These are phyloP conservation scores for Puccinia polysora DNA, from an alignment of 1,284 basidiomycete species.

Conservation along the genomic window DNA sequence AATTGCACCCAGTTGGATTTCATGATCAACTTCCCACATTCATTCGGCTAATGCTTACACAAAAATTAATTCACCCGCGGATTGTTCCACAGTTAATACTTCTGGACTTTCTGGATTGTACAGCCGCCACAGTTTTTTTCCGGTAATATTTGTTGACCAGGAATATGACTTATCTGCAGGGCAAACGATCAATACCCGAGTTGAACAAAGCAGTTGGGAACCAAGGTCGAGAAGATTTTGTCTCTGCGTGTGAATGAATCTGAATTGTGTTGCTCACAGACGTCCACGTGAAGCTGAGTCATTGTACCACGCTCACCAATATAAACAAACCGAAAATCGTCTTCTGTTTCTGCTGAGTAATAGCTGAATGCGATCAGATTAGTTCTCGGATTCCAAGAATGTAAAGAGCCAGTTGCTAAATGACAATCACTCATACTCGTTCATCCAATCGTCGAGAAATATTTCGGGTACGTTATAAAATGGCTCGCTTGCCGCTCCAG, in stretches of 20 bases:
- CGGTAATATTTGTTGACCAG: conserved; percentile 60
- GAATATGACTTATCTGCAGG: conserved; percentile 57
- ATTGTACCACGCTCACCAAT: conserved; percentile 55
- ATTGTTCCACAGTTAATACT: conserved; percentile 48
- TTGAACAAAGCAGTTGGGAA: too few relatives aligned
- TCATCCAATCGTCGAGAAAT: conserved; percentile 60
- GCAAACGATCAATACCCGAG: too few relatives aligned
- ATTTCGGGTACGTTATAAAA: conserved; percentile 56
- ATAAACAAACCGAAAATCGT: conserved; percentile 54
- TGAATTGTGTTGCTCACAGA: conserved; percentile 50
- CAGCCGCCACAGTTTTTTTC: conserved; percentile 59
- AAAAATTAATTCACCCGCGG: conserved; percentile 46
- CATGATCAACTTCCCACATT: conserved; percentile 36
- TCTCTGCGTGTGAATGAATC: not conserved
- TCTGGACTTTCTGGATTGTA: conserved; percentile 56
- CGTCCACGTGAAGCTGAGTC: conserved; percentile 58
- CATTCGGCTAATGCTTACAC: conserved; percentile 46
- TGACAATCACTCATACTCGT: conserved; percentile 47
- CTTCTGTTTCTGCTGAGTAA: conserved; percentile 46
- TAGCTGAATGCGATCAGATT: conserved; percentile 42
- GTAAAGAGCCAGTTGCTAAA: conserved; percentile 50
- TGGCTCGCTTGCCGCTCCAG: conserved; percentile 46
- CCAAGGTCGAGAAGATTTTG: not conserved
- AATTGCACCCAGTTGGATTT: not conserved
- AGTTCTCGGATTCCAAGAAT: conserved; percentile 15